These are phyloP conservation scores for Metarhizium humberi DNA, from an alignment of 2,329 filamentous ascomycete species.

Conservation along the genomic window DNA sequence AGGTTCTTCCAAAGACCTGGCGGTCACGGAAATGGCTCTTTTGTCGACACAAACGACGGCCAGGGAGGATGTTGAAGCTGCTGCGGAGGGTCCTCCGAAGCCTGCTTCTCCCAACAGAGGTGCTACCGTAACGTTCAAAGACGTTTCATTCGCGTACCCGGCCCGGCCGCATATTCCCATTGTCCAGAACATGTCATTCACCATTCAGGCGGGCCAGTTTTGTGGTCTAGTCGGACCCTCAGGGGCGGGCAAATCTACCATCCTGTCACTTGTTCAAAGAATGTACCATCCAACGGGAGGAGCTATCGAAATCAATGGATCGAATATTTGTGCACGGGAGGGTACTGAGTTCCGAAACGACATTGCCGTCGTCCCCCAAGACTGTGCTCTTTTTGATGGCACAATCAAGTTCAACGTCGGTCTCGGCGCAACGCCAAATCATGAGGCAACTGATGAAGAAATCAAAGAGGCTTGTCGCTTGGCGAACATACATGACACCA, in stretches of 20 bases:
- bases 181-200: conserved; percentile 45
- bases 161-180: conserved; percentile 49
- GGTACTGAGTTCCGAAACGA: conserved; percentile 38
- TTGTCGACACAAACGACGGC: conserved; percentile 4
- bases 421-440: conserved; percentile 43
- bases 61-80: conserved; percentile 30
- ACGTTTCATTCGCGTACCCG: conserved; percentile 58
- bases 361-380: conserved; percentile 49
- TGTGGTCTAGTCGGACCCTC: conserved; percentile 56
- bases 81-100: conserved; percentile 17
- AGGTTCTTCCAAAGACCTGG: conserved; percentile 20
- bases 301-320: conserved; percentile 33
- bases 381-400: conserved; percentile 48
- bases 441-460: conserved; percentile 47
- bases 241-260: conserved; percentile 59
- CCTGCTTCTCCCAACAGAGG: conserved; percentile 20
- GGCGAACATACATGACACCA: conserved; percentile 63
- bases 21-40: conserved; percentile 8
- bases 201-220: conserved; percentile 50
- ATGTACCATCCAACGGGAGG: conserved; percentile 37
- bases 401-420: conserved; percentile 46
- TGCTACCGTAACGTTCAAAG: conserved; percentile 42
- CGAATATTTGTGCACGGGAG: conserved; percentile 33
- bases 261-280: conserved; percentile 45
- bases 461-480: conserved; percentile 57